Conservation (phyloP, 805 yeast genomes). For the Ogataea neopini region DNA sequence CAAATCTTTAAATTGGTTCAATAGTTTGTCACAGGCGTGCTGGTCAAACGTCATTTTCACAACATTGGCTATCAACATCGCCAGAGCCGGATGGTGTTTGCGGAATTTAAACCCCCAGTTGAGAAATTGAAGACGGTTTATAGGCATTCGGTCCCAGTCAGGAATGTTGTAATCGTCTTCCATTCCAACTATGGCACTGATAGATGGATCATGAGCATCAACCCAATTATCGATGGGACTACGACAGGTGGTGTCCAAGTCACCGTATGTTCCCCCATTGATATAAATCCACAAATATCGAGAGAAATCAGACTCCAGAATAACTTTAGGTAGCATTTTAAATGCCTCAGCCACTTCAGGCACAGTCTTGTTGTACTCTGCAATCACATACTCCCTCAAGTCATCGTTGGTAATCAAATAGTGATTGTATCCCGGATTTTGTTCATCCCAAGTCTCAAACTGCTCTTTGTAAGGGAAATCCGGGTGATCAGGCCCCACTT, state of each 20-base stretch:
- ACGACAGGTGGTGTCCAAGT: constrained; percentile 44
- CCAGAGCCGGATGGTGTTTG: constrained; percentile 56
- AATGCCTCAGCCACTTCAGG: constrained; percentile 51
- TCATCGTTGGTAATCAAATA: constrained; percentile 14
- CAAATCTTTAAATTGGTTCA: constrained; percentile 17
- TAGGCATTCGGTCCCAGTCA: constrained; percentile 45
- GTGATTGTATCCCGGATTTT: constrained; percentile 22
- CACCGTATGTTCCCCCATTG: constrained; percentile 55
- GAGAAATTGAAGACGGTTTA: constrained; percentile 50
- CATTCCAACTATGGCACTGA: constrained; percentile 49
- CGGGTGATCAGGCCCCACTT: constrained; percentile 12
- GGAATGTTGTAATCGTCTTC: constrained; percentile 48
- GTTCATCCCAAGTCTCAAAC: constrained; percentile 12
- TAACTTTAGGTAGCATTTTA: constrained; percentile 48
- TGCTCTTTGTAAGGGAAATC: constrained; percentile 17
- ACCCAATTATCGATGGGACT: constrained; percentile 55
- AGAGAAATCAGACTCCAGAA: constrained; percentile 49
- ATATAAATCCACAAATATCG: constrained; percentile 49
- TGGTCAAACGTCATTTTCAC: constrained; percentile 45
- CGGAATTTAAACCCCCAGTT: constrained; percentile 56
- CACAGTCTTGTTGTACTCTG: constrained; percentile 23
- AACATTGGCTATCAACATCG: constrained; percentile 49
- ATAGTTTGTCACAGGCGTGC: constrained; percentile 32
- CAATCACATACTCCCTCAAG: constrained; percentile 8
- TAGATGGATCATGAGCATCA: constrained; percentile 43